Evolutionary conservation across 345 rosid species (phyloP).

Genomic region (Hibiscus trionum): DNA sequence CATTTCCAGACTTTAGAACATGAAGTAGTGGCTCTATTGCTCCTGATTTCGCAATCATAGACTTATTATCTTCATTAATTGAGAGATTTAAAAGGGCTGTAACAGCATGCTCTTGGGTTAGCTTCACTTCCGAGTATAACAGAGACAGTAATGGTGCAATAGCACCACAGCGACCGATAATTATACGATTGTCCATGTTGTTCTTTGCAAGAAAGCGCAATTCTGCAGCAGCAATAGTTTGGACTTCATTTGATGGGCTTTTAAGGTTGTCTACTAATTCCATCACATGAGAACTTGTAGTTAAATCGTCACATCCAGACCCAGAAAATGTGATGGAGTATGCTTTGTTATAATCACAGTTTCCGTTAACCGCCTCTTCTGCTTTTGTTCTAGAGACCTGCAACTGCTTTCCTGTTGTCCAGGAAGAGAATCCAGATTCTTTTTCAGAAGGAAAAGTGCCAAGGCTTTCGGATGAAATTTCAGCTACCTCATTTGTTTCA

Average conservation of each 20-base stretch:
- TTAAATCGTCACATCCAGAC: slow-evolving; percentile 34
- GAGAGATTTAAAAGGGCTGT: slow-evolving; percentile 85
- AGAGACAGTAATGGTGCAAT: slow-evolving; percentile 57
- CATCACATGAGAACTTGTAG: slow-evolving; percentile 40
- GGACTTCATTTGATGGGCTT: slow-evolving; percentile 40
- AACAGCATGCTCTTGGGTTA: slow-evolving; percentile 84
- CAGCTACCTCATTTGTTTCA: slow-evolving; percentile 24
- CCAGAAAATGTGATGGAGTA: slow-evolving; percentile 28
- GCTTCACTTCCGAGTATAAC: slow-evolving; percentile 52
- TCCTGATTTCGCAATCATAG: slow-evolving; percentile 62
- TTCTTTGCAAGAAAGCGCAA: slow-evolving; percentile 70
- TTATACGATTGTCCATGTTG: slow-evolving; percentile 58
- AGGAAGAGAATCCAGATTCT: slow-evolving; percentile 38
- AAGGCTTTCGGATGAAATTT: slow-evolving; percentile 22
- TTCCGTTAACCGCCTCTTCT: slow-evolving; percentile 28
- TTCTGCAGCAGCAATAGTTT: slow-evolving; percentile 73
- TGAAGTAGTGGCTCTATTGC: slow-evolving; percentile 76
- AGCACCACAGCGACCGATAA: slow-evolving; percentile 64
- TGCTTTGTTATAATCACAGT: slow-evolving; percentile 15
- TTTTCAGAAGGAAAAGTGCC: slow-evolving; percentile 26
- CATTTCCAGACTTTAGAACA: slow-evolving; percentile 65
- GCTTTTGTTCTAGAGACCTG: slow-evolving; percentile 24
- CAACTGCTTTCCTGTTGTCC: slow-evolving; percentile 25
- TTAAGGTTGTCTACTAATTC: slow-evolving; percentile 59
- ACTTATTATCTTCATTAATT: slow-evolving; percentile 66